phyloP scores from a whole-genome alignment of 805 yeast species.

The Wickerhamomyces sydowiorum region DNA sequence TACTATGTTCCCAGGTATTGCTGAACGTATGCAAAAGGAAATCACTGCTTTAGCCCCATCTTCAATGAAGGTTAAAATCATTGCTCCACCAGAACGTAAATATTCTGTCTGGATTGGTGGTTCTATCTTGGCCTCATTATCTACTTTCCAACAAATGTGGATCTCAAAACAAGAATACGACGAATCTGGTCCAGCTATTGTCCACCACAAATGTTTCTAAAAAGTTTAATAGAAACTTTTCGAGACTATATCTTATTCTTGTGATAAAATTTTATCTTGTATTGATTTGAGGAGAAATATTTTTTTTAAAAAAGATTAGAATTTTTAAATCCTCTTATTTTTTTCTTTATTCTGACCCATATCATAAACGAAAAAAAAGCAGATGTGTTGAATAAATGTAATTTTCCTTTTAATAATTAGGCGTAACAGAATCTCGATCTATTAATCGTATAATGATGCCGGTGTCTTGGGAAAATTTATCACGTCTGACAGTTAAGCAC shows the following conservation, averaged over 20 bases:
- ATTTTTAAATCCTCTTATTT: background rate
- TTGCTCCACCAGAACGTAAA: slow-evolving; percentile 99
- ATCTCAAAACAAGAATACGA: slow-evolving; percentile 99
- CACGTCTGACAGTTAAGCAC: no score
- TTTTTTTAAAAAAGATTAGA: background rate
- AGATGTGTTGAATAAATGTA: background rate
- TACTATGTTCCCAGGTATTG: slow-evolving; percentile 99
- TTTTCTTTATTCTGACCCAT: background rate
- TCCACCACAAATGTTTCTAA: slow-evolving; percentile 51
- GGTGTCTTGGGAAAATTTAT: no score
- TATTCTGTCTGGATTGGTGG: slow-evolving; percentile 99
- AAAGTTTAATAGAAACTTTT: background rate
- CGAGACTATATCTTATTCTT: background rate
- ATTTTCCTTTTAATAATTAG: no score
- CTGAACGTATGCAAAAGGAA: slow-evolving; percentile 99
- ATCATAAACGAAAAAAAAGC: no score
- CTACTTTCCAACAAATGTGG: slow-evolving; percentile 99
- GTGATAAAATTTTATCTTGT: background rate
- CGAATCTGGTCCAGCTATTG: slow-evolving; percentile 99
- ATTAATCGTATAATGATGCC: no score
- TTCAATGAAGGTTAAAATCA: slow-evolving; percentile 98
- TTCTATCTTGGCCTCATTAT: slow-evolving; percentile 95
- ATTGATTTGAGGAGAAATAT: background rate
- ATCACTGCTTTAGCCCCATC: slow-evolving; percentile 99
- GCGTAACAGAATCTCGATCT: no score